phyloP scores from a whole-genome alignment of 768 basidiomycete genomes.

The Leccinum sublutescens region DNA sequence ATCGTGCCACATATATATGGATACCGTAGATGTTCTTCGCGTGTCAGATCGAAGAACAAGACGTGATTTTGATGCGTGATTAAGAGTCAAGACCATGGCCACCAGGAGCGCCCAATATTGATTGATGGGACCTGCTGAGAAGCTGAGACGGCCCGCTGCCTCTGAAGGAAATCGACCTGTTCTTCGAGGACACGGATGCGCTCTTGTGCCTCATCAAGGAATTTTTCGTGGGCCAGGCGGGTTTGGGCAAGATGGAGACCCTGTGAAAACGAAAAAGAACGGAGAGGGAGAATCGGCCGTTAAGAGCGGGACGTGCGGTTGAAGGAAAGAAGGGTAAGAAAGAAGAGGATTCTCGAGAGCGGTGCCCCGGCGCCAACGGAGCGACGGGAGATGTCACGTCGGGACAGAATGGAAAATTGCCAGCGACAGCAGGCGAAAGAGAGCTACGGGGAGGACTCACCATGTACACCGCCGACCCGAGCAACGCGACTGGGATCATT shows the following conservation, averaged over 20 bases:
- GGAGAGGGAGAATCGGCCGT: conserved; percentile 10
- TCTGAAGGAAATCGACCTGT: conserved; percentile 46
- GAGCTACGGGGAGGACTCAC: conserved; percentile 37
- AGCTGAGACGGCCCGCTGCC: conserved; percentile 4
- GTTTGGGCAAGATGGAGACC: conserved; percentile 63
- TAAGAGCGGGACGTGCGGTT: conserved; percentile 5
- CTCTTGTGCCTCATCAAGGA: conserved; percentile 57
- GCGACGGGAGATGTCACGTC: not conserved
- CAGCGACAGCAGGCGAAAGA: conserved; percentile 1
- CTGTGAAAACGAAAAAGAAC: conserved; percentile 35
- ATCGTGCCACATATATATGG: conserved; percentile 5
- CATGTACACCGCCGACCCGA: conserved; percentile 78
- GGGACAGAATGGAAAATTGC: not conserved
- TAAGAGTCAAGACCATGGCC: conserved; percentile 8
- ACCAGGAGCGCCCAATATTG: conserved; percentile 23
- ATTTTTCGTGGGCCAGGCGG: conserved; percentile 68
- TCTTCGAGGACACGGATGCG: conserved; percentile 56
- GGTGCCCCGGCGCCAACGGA: conserved; percentile 13
- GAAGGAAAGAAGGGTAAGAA: conserved; percentile 5
- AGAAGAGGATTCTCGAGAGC: conserved; percentile 2
- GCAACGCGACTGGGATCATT: conserved; percentile 75
- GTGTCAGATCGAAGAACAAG: not conserved
- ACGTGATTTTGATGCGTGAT: not conserved
- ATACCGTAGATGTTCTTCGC: conserved; percentile 14
- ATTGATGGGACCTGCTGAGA: not conserved